phyloP scores from a whole-genome alignment of 768 basidiomycete species.

The Auriscalpium orientale region DNA sequence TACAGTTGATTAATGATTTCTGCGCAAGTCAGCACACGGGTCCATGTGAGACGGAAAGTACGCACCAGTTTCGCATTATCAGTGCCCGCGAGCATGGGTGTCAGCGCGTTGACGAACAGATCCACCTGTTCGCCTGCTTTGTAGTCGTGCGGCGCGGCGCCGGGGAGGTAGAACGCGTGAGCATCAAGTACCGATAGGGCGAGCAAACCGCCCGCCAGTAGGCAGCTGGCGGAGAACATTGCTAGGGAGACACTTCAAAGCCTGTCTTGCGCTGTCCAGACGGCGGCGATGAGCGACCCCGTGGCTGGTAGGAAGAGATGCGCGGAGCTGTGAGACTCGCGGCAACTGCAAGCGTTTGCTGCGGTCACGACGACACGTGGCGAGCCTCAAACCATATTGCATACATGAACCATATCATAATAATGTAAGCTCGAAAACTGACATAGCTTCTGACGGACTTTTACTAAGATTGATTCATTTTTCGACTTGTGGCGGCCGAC shows the following conservation, averaged over 20 bases:
- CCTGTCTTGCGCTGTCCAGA: too few relatives aligned
- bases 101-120: slow-evolving; percentile 81
- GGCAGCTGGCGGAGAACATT: slow-evolving; percentile 13
- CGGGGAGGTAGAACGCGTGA: slow-evolving; percentile 85
- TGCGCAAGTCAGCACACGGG: slow-evolving; percentile 22
- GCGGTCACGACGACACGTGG: too few relatives aligned
- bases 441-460: too few relatives aligned
- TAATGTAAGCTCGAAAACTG: too few relatives aligned
- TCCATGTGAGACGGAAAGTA: slow-evolving; percentile 2
- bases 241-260: background rate
- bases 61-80: slow-evolving; percentile 71
- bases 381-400: too few relatives aligned
- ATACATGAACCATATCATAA: too few relatives aligned
- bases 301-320: too few relatives aligned
- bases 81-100: slow-evolving; percentile 67
- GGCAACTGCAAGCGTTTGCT: too few relatives aligned
- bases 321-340: too few relatives aligned
- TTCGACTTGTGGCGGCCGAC: too few relatives aligned
- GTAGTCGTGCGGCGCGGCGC: slow-evolving; percentile 85
- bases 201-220: slow-evolving; percentile 15
- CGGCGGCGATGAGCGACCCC: too few relatives aligned
- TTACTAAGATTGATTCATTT: too few relatives aligned
- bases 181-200: slow-evolving; percentile 12
- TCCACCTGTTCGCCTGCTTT: slow-evolving; percentile 63
- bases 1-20: slow-evolving; percentile 92